Conservation (phyloP, 2,329 filamentous ascomycete species). For the Cadophora gregata region DNA sequence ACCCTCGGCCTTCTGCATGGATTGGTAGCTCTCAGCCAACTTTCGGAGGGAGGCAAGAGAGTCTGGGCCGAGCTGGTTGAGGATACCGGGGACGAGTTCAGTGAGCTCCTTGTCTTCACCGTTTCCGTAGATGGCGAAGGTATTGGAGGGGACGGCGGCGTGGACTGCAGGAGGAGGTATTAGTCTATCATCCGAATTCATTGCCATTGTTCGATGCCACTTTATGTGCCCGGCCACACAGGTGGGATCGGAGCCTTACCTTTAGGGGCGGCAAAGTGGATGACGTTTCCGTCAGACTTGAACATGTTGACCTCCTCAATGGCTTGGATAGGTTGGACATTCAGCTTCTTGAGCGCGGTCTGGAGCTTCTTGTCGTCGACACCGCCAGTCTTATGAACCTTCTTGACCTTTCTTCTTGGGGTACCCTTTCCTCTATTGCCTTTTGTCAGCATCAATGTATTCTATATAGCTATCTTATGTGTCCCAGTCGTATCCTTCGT, state of each 20-base stretch:
- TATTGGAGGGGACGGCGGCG: slow-evolving; percentile 96
- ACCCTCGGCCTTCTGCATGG: slow-evolving; percentile 91
- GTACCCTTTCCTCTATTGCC: slow-evolving; percentile 86
- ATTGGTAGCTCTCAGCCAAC: slow-evolving; percentile 99
- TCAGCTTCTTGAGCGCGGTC: slow-evolving; percentile 96
- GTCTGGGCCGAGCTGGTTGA: slow-evolving; percentile 99
- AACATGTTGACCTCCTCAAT: slow-evolving; percentile 99
- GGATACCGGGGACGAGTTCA: slow-evolving; percentile 97
- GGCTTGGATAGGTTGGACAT: slow-evolving; percentile 98
- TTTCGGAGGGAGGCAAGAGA: slow-evolving; percentile 97
- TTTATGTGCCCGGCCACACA: not conserved
- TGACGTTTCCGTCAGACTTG: slow-evolving; percentile 99
- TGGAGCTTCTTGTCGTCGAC: slow-evolving; percentile 99
- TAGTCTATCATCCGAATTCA: slow-evolving; percentile 3
- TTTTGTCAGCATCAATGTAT: slow-evolving; percentile 37
- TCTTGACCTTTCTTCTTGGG: slow-evolving; percentile 97
- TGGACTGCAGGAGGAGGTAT: slow-evolving; percentile 69
- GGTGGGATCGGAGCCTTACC: slow-evolving; percentile 57
- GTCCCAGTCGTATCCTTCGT: slow-evolving; percentile 14
- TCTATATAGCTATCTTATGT: not conserved
- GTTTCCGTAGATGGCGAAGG: slow-evolving; percentile 98
- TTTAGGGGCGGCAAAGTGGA: slow-evolving; percentile 98
- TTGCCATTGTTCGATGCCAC: not conserved
- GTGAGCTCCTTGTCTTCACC: slow-evolving; percentile 99
- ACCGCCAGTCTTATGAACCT: slow-evolving; percentile 88